Percentiles rank a stretch among this genome's conserved stretches.
phyloP scores from a whole-genome alignment of 2,329 filamentous ascomycete genomes.

The Tolypocladium endophyticum region DNA sequence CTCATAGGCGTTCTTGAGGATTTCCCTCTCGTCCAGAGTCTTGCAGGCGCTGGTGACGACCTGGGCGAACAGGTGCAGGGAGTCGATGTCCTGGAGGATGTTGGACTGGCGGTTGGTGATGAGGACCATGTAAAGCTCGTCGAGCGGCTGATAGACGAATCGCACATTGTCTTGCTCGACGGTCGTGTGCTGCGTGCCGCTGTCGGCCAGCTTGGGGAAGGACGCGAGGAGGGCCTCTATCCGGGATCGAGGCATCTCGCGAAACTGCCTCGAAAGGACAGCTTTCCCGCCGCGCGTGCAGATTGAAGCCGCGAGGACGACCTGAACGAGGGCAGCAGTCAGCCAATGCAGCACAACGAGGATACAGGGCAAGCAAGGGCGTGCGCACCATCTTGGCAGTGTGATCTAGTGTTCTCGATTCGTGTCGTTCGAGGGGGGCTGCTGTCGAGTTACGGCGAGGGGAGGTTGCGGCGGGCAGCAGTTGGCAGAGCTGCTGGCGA shows the following conservation, averaged over 20 bases:
- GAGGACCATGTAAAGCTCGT: constrained; percentile 98
- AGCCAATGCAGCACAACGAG: not conserved
- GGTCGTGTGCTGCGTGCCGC: constrained; percentile 92
- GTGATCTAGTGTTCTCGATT: not conserved
- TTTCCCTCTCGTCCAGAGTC: constrained; percentile 90
- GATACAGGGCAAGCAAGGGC: not conserved
- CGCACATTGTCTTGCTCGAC: constrained; percentile 99
- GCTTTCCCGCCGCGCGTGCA: constrained; percentile 97
- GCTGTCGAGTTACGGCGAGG: not conserved
- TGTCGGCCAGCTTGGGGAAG: constrained; percentile 94
- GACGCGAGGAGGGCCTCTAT: constrained; percentile 95
- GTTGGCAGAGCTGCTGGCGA: not conserved
- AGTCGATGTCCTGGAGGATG: constrained; percentile 98
- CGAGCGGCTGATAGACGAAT: constrained; percentile 97
- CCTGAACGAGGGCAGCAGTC: constrained; percentile 39
- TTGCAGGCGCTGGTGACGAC: constrained; percentile 96
- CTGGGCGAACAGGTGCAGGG: constrained; percentile 93
- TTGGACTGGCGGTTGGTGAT: constrained; percentile 99
- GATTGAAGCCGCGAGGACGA: constrained; percentile 97
- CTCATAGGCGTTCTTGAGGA: constrained; percentile 89
- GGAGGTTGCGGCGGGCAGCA: constrained; percentile 2
- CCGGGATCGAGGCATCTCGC: constrained; percentile 92
- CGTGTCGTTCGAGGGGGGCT: not conserved
- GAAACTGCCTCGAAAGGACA: constrained; percentile 94
- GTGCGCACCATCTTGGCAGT: constrained; percentile 28